Evolutionary conservation across 352 stramenopile genomes (phyloP).

Genomic region (Globisporangium viniferum): DNA sequence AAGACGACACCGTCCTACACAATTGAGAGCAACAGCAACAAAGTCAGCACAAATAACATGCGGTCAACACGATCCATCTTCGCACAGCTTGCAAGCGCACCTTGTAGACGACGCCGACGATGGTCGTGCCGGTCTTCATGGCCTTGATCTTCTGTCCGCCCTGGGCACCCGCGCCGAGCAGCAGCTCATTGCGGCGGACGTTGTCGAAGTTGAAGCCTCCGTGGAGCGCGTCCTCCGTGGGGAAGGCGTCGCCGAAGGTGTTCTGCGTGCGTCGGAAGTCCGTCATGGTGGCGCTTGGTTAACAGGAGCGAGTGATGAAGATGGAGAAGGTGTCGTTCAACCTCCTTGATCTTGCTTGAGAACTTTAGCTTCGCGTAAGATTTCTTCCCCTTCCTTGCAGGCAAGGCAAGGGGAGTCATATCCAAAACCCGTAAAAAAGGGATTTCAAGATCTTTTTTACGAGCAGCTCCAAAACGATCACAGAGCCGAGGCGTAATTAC

Average conservation of each 20-base stretch:
- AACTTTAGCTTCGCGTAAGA: slow-evolving; percentile 8
- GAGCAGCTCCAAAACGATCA: background rate
- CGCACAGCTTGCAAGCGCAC: slow-evolving; percentile 9
- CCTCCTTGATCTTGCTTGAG: background rate
- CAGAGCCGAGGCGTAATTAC: slow-evolving; percentile 6
- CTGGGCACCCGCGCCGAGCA: slow-evolving; percentile 47
- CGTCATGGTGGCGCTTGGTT: slow-evolving; percentile 36
- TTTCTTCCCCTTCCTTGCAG: slow-evolving; percentile 26
- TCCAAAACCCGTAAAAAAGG: slow-evolving; percentile 17
- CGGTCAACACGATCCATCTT: background rate
- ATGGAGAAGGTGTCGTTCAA: background rate
- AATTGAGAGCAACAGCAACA: background rate
- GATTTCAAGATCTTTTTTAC: background rate
- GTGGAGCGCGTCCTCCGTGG: slow-evolving; percentile 46
- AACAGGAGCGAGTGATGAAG: too few relatives aligned
- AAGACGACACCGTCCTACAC: slow-evolving; percentile 93
- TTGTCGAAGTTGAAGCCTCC: slow-evolving; percentile 94
- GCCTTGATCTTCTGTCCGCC: slow-evolving; percentile 66
- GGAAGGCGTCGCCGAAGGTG: slow-evolving; percentile 73
- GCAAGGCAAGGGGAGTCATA: slow-evolving; percentile 9
- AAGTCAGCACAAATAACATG: background rate
- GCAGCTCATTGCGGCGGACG: slow-evolving; percentile 89
- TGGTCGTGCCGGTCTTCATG: slow-evolving; percentile 97
- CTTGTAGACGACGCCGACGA: slow-evolving; percentile 96
- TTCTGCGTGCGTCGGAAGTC: slow-evolving; percentile 82